These are phyloP conservation scores for Debaryomyces hansenii DNA, from an alignment of 805 yeast species.

Conservation along the genomic window DNA sequence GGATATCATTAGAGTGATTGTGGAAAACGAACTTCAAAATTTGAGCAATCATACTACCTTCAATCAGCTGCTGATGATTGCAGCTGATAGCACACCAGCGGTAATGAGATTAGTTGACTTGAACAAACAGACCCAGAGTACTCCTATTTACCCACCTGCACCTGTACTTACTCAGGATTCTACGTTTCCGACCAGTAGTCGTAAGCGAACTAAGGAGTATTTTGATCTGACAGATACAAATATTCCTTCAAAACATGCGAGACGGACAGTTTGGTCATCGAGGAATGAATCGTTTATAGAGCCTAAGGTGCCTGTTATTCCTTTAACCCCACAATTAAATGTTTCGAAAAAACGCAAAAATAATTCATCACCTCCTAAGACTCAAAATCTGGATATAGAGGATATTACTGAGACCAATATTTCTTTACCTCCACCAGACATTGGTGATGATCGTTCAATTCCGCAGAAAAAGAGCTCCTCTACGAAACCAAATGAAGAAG, in stretches of 20 bases:
- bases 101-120: neutral
- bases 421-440: conserved; percentile 39
- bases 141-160: conserved; percentile 24
- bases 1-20: conserved; percentile 35
- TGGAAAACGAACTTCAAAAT: conserved; percentile 21
- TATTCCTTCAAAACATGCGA: conserved; percentile 19
- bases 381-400: conserved; percentile 1
- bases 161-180: conserved; percentile 17
- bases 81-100: neutral
- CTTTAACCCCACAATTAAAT: neutral
- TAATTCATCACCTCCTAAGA: neutral
- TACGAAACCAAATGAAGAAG: conserved; percentile 1
- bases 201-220: conserved; percentile 20
- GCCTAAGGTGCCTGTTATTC: neutral
- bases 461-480: conserved; percentile 27
- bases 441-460: conserved; percentile 16
- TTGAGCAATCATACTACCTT: neutral
- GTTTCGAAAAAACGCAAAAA: no score
- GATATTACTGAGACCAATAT: conserved; percentile 18
- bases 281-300: neutral
- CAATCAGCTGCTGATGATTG: neutral
- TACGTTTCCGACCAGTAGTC: conserved; percentile 9
- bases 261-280: conserved; percentile 7
- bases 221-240: conserved; percentile 23
- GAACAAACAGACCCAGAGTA: conserved; percentile 12